Conservation (phyloP, 1,139 yeast genomes). For the Yamadazyma siamensis region DNA sequence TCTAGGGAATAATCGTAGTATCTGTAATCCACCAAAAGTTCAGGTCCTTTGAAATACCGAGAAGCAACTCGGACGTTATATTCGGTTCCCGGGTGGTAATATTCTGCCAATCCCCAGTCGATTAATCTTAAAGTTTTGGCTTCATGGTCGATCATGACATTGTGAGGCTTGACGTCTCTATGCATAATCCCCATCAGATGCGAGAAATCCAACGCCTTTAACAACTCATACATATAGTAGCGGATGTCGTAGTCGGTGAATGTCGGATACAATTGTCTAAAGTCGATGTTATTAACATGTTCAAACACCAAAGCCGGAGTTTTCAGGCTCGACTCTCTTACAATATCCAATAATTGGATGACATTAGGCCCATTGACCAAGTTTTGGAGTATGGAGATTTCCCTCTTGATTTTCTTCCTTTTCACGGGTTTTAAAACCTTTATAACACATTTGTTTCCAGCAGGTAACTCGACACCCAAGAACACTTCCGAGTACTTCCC, state of each 20-base stretch:
- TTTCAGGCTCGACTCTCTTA: constrained; percentile 84
- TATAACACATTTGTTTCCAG: constrained; percentile 61
- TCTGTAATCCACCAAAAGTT: constrained; percentile 86
- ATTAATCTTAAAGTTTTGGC: constrained; percentile 71
- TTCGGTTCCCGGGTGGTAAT: constrained; percentile 91
- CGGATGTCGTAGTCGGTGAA: constrained; percentile 80
- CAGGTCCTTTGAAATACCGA: constrained; percentile 98
- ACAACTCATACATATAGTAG: constrained; percentile 82
- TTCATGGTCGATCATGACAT: constrained; percentile 95
- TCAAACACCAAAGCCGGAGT: constrained; percentile 95
- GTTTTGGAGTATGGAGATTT: constrained; percentile 87
- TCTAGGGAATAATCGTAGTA: constrained; percentile 94
- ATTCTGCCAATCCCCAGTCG: constrained; percentile 99
- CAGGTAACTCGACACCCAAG: constrained; percentile 32
- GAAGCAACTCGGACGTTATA: constrained; percentile 97
- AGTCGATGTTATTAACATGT: constrained; percentile 85
- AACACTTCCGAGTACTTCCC: constrained; percentile 51
- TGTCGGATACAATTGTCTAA: constrained; percentile 87
- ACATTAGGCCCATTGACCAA: constrained; percentile 85
- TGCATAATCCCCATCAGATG: constrained; percentile 99
- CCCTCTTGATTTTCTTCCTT: constrained; percentile 93
- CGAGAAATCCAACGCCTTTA: constrained; percentile 87
- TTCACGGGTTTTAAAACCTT: constrained; percentile 97
- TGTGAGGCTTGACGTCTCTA: constrained; percentile 97
- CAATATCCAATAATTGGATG: constrained; percentile 76